Evolutionary conservation across 108 stramenopile genomes (phyloP).

Genomic region (Fragilariopsis cylindrus): DNA sequence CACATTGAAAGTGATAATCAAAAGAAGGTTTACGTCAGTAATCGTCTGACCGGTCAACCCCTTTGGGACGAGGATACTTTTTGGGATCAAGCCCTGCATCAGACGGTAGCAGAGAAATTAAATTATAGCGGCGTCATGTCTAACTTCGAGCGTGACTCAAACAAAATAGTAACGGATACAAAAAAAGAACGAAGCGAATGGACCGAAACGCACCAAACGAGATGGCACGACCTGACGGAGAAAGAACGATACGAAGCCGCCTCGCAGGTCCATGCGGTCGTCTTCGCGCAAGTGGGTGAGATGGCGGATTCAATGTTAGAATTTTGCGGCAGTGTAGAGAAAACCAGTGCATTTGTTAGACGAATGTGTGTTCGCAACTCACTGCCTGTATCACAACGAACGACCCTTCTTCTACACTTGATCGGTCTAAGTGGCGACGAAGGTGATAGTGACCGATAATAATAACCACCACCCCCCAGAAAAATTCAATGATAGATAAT

Average conservation of each 20-base stretch:
- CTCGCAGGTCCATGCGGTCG: slow-evolving; percentile 74
- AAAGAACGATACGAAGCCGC: slow-evolving; percentile 65
- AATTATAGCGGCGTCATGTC: slow-evolving; percentile 65
- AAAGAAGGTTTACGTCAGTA: slow-evolving; percentile 50
- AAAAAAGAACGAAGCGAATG: slow-evolving; percentile 34
- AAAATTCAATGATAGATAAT: too few relatives aligned
- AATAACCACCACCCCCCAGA: too few relatives aligned
- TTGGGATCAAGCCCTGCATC: slow-evolving; percentile 70
- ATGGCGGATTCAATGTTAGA: slow-evolving; percentile 79
- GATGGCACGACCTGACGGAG: slow-evolving; percentile 71
- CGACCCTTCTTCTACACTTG: slow-evolving; percentile 68
- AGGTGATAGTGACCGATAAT: too few relatives aligned
- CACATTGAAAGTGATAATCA: slow-evolving; percentile 29
- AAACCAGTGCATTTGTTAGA: slow-evolving; percentile 68
- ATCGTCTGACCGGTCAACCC: slow-evolving; percentile 45
- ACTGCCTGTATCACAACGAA: slow-evolving; percentile 64
- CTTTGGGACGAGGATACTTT: slow-evolving; percentile 70
- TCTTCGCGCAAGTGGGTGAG: slow-evolving; percentile 75
- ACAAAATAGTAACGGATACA: slow-evolving; percentile 16
- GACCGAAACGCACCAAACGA: slow-evolving; percentile 37
- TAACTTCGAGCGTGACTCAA: slow-evolving; percentile 45
- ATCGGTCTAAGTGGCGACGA: not conserved
- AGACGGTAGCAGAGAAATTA: slow-evolving; percentile 66
- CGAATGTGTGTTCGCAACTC: slow-evolving; percentile 68
- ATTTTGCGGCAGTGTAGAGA: slow-evolving; percentile 57